phyloP scores from a whole-genome alignment of 441 rosid species.

The Daphne laureola region DNA sequence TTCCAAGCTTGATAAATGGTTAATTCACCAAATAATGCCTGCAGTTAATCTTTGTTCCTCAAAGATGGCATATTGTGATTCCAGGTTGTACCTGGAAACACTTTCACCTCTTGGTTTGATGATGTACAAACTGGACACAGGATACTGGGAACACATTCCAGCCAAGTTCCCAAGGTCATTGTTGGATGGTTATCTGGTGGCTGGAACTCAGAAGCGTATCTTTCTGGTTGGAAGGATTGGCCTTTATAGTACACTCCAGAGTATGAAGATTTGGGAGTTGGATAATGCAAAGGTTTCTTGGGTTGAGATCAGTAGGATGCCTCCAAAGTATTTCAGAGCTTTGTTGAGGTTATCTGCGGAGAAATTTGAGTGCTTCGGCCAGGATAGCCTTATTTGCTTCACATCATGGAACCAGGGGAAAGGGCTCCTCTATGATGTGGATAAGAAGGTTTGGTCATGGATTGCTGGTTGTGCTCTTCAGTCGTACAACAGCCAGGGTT shows the following conservation, averaged over 20 bases:
- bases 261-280: constrained; percentile 95
- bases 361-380: constrained; percentile 93
- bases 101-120: constrained; percentile 94
- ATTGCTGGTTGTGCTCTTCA: constrained; percentile 92
- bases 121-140: constrained; percentile 73
- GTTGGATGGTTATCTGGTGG: constrained; percentile 88
- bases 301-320: constrained; percentile 96
- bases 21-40: constrained; percentile 84
- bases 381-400: constrained; percentile 85
- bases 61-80: constrained; percentile 90
- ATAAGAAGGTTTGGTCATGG: constrained; percentile 91
- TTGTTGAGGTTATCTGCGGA: constrained; percentile 85
- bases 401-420: constrained; percentile 95
- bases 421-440: constrained; percentile 76
- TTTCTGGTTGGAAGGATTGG: constrained; percentile 93
- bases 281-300: constrained; percentile 68
- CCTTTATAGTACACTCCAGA: constrained; percentile 79
- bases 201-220: constrained; percentile 80
- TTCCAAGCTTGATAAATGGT: constrained; percentile 69
- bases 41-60: constrained; percentile 95
- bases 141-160: constrained; percentile 90
- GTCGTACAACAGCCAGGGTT: constrained; percentile 86
- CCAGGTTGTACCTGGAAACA: constrained; percentile 78
- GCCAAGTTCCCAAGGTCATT: constrained; percentile 88
- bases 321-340: constrained; percentile 75